These are phyloP conservation scores for Solanum hybrid DNA, from an alignment of 305 asterid genomes.

Conservation along the genomic window DNA sequence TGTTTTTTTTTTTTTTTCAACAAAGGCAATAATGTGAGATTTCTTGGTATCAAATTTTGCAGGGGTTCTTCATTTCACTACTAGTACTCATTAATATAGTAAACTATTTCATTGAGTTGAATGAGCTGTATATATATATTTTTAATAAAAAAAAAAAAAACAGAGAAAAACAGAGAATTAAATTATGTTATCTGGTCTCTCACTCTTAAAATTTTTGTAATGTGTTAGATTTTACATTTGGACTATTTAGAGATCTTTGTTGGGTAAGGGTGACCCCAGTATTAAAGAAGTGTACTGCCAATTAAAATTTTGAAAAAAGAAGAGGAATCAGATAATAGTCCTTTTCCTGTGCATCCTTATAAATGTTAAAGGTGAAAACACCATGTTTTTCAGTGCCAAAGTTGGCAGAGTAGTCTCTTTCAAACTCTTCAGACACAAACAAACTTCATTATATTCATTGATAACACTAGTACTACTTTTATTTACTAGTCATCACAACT, in stretches of 20 bases:
- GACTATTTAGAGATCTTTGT: conserved; percentile 27
- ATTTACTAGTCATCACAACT: background rate
- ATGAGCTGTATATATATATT: background rate
- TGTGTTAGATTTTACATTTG: conserved; percentile 16
- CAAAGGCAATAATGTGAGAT: background rate
- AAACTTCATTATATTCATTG: conserved; percentile 9
- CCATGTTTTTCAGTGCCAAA: conserved; percentile 75
- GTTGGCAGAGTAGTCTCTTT: conserved; percentile 40
- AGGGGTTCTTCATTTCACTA: background rate
- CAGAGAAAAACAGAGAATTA: background rate
- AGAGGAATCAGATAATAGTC: conserved; percentile 11
- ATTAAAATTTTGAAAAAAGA: background rate
- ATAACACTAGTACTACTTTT: background rate
- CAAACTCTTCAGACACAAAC: conserved; percentile 23
- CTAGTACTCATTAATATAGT: background rate
- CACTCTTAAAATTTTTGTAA: background rate
- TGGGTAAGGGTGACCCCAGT: conserved; percentile 5
- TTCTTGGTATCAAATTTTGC: background rate
- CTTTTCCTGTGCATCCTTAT: conserved; percentile 20
- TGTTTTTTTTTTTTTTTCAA: background rate
- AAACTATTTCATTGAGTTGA: background rate
- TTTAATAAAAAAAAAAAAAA: too few relatives aligned
- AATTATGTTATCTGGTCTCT: conserved; percentile 1
- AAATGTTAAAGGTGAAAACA: conserved; percentile 22
- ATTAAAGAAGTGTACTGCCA: background rate